Base-by-base conservation (phyloP, 352 stramenopile genomes). In the Phytophthora cactorum region DNA sequence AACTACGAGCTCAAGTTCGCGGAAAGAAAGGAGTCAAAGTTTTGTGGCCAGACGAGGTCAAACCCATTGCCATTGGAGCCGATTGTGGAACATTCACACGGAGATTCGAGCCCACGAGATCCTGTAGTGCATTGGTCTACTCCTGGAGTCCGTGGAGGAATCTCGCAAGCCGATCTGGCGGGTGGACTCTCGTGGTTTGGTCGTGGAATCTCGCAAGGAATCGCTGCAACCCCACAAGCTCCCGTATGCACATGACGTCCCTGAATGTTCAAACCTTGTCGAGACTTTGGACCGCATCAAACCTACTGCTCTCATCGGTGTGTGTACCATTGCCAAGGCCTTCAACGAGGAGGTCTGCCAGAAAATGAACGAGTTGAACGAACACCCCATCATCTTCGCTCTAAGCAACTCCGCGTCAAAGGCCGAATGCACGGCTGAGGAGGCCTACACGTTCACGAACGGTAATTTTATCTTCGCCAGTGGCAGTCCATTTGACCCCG, bases 381-480 rank as follows among this genome's bases (percentile, higher is more conserved):
- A 97, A 47, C 79, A 79, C 27, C 97, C 97, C 3, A 98, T 99
- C 69, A 98, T 99, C 66, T 99, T 99, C 57, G 93, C 97, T 52
- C 78, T 99, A 11, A 98, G 90, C 64, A 99, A 99, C 78, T 97
- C 97, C 31, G 99, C 97, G 7, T 96, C 81, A 0, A 97, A 98
- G 75, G 96, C 97, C 22, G 97, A 99, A 76, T 99, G 96, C 80
- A 98, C 97, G n/a, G 95, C 97, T 27, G 88, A 98, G 68, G 91
- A 99, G 78, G 97, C 96, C 11, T 99, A 99, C 82, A 86, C 88
- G 75, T 99, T 98, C 88, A 99, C 96, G 15, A 74, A 98, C 45
- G 97, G 97, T 65, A 90, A 89, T 47, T 97, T 89, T 74, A 97
- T 99, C 63, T 99, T 99, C 82, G 97, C 96, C 22, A 97, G 86